Evolutionary conservation across 371 early-diverging fungal species (phyloP).

Genomic region (Syncephalastrum monosporum): DNA sequence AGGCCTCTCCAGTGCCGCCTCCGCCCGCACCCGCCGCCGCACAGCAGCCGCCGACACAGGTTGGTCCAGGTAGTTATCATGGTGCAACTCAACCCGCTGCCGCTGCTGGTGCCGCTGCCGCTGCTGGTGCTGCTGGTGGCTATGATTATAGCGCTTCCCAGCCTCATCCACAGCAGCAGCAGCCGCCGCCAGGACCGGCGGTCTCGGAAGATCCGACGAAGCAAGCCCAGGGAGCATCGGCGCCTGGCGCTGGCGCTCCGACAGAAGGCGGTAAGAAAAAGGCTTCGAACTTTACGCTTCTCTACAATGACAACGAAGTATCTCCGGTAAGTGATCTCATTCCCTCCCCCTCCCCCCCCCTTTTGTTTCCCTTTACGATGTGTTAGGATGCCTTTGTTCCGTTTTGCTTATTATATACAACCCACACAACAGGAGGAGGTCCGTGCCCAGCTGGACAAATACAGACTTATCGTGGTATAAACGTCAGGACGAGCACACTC

Average conservation of each 20-base stretch:
- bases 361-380: neutral
- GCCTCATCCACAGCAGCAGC: neutral
- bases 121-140: neutral
- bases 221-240: neutral
- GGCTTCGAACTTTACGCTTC: slow-evolving; percentile 35
- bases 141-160: slow-evolving; percentile 12
- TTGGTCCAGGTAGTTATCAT: slow-evolving; percentile 5
- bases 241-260: slow-evolving; percentile 7
- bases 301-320: slow-evolving; percentile 38
- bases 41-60: slow-evolving; percentile 6
- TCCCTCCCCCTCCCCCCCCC: neutral
- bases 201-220: neutral
- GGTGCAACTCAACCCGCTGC: slow-evolving; percentile 4
- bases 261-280: slow-evolving; percentile 33
- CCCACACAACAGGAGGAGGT: slow-evolving; percentile 15
- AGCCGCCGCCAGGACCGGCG: neutral
- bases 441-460: slow-evolving; percentile 18
- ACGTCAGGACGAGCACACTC: neutral
- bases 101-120: slow-evolving; percentile 8
- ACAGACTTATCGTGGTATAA: slow-evolving; percentile 12
- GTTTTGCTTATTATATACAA: too few relatives aligned
- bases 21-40: slow-evolving; percentile 8
- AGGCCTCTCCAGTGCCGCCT: slow-evolving; percentile 1
- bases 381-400: too few relatives aligned
- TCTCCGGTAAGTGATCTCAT: slow-evolving; percentile 33